Evolutionary conservation across 2,329 filamentous ascomycete genomes (phyloP).

Genomic region (Elsinoe fawcettii): DNA sequence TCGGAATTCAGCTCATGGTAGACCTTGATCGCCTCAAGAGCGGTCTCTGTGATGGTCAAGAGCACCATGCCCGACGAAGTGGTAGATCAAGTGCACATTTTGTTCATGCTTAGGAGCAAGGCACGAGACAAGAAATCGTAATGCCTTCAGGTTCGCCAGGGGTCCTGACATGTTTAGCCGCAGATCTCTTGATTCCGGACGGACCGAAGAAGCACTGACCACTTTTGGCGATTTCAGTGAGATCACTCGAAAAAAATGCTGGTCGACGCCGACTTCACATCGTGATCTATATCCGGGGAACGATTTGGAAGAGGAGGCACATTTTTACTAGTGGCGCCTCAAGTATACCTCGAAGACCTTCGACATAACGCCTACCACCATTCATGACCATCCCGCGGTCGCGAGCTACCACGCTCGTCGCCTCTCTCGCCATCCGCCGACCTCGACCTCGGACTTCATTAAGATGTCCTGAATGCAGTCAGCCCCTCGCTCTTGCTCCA

Average conservation of each 20-base stretch:
- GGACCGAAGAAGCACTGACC: conserved; percentile 12
- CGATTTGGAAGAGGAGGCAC: not conserved
- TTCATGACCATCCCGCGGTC: conserved; percentile 28
- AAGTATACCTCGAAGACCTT: not conserved
- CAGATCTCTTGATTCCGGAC: conserved; percentile 6
- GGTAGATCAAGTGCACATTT: not conserved
- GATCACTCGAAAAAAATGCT: conserved; percentile 8
- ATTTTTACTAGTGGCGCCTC: not conserved
- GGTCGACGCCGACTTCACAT: conserved; percentile 5
- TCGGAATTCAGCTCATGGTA: conserved; percentile 17
- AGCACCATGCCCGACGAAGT: conserved; percentile 56
- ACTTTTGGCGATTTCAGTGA: not conserved
- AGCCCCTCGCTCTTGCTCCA: conserved; percentile 25
- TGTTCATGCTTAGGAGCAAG: not conserved
- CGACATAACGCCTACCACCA: not conserved
- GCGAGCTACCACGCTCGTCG: conserved; percentile 30
- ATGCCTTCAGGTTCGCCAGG: not conserved
- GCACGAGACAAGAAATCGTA: not conserved
- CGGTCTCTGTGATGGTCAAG: conserved; percentile 64
- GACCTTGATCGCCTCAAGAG: conserved; percentile 53
- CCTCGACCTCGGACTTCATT: conserved; percentile 19
- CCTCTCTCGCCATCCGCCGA: conserved; percentile 22
- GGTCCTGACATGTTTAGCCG: not conserved
- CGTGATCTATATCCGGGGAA: not conserved
- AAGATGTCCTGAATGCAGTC: conserved; percentile 29